These are phyloP conservation scores for Nymphaea colorata DNA, from an alignment of 164 flowering plant genomes.

Conservation along the genomic window DNA sequence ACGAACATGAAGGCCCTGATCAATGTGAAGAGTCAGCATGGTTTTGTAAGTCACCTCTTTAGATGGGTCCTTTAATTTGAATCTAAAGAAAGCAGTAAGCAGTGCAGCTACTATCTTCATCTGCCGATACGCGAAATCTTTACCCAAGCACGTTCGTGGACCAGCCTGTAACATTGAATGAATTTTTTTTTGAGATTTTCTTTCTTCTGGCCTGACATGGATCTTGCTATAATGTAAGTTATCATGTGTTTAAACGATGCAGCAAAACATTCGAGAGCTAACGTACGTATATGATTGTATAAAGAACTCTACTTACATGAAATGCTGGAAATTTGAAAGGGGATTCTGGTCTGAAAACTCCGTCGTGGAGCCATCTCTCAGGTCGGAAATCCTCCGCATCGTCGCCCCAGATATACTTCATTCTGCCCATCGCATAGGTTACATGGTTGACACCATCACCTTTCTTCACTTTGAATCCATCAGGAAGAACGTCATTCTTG, in stretches of 20 bases:
- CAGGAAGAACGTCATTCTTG: slow-evolving; percentile 59
- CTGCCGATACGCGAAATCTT: slow-evolving; percentile 66
- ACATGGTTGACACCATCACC: slow-evolving; percentile 52
- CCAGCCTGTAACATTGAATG: slow-evolving; percentile 37
- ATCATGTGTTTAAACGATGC: neutral
- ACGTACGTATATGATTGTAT: neutral
- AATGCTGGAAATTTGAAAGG: slow-evolving; percentile 68
- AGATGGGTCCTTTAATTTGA: slow-evolving; percentile 38
- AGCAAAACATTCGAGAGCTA: neutral
- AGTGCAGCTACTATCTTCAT: slow-evolving; percentile 60
- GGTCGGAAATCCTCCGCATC: slow-evolving; percentile 59
- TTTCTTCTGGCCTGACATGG: neutral
- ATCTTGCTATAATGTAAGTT: neutral
- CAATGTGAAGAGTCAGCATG: slow-evolving; percentile 63
- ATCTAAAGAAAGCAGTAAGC: slow-evolving; percentile 42
- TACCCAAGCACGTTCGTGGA: slow-evolving; percentile 61
- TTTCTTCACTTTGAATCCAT: slow-evolving; percentile 46
- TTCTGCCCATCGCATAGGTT: slow-evolving; percentile 73
- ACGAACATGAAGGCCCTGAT: slow-evolving; percentile 39
- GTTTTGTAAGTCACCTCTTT: slow-evolving; percentile 35
- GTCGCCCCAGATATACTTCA: slow-evolving; percentile 67
- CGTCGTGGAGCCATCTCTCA: slow-evolving; percentile 56
- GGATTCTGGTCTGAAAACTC: slow-evolving; percentile 50
- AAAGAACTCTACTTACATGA: slow-evolving; percentile 29
- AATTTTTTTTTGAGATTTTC: neutral